Percentiles rank a stretch among this genome's conserved stretches.
Conservation (phyloP, 2,329 filamentous ascomycete species). For the Sporothrix dimorphospora region DNA sequence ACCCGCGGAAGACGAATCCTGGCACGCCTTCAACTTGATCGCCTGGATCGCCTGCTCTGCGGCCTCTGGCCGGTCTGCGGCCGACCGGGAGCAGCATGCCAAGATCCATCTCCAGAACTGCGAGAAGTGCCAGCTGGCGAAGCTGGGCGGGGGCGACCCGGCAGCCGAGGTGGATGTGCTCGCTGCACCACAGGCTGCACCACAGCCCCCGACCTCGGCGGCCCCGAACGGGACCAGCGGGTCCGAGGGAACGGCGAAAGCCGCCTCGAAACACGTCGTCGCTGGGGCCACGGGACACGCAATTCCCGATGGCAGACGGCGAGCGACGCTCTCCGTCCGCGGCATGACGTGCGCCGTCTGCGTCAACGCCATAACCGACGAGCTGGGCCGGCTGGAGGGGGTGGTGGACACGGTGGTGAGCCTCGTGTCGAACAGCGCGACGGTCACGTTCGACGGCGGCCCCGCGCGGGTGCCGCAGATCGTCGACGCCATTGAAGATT, state of each 20-base stretch:
- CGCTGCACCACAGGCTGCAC: too few species aligned
- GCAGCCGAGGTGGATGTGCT: too few species aligned
- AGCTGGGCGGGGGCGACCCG: too few species aligned
- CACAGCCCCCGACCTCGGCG: background rate
- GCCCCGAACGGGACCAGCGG: too few species aligned
- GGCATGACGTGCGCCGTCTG: constrained; percentile 78
- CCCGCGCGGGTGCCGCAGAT: constrained; percentile 53
- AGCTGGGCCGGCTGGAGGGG: constrained; percentile 60
- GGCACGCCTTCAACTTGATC: too few species aligned
- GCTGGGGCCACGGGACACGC: too few species aligned
- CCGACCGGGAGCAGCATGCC: background rate
- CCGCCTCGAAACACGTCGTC: too few species aligned
- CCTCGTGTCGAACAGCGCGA: constrained; percentile 68
- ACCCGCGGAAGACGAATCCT: too few species aligned
- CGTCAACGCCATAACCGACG: constrained; percentile 62
- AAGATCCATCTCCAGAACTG: constrained; percentile 49
- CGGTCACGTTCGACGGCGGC: constrained; percentile 57
- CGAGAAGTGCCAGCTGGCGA: constrained; percentile 47
- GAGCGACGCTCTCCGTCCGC: constrained; percentile 61
- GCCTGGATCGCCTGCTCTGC: background rate
- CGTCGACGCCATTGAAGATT: constrained; percentile 59
- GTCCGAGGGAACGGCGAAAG: too few species aligned
- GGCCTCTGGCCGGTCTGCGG: too few species aligned
- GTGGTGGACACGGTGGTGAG: constrained; percentile 64
- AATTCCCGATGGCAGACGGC: too few species aligned